Evolutionary conservation across 176 grass and related monocot genomes (phyloP).

Genomic region (Ampelocalamus luodianensis): DNA sequence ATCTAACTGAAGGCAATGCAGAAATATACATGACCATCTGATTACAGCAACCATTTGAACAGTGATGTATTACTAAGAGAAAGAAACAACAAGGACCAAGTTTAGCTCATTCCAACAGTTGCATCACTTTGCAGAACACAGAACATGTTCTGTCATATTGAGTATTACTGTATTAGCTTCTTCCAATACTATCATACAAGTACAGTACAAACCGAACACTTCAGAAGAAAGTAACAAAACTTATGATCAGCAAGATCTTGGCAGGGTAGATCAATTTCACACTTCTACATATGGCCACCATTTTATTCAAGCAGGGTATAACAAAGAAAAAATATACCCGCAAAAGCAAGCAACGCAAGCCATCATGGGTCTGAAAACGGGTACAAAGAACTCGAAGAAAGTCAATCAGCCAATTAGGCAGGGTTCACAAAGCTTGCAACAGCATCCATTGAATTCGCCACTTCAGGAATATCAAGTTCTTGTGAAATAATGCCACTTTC

Average conservation of each 20-base stretch:
- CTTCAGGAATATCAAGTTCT: slow-evolving; percentile 43
- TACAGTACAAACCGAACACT: slow-evolving; percentile 8
- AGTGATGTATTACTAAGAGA: not conserved
- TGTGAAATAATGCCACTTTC: slow-evolving; percentile 41
- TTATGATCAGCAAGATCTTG: slow-evolving; percentile 18
- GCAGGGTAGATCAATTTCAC: slow-evolving; percentile 8
- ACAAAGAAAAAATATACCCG: not conserved
- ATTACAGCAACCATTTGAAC: not conserved
- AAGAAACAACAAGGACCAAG: not conserved
- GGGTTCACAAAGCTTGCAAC: slow-evolving; percentile 48
- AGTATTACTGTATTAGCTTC: not conserved
- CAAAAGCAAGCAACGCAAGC: slow-evolving; percentile 13
- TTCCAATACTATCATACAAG: not conserved
- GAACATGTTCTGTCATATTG: not conserved
- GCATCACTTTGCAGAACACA: slow-evolving; percentile 13
- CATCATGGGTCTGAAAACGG: slow-evolving; percentile 10
- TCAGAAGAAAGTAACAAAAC: slow-evolving; percentile 17
- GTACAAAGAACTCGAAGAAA: not conserved
- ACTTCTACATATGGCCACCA: not conserved
- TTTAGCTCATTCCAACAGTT: not conserved
- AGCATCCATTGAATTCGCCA: slow-evolving; percentile 47
- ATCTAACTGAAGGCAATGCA: too few relatives aligned
- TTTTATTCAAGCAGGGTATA: slow-evolving; percentile 42
- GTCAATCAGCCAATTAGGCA: slow-evolving; percentile 38
- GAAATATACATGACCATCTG: not conserved